Conservation (phyloP, 148 eudicot genomes). For the Gaultheria prostrata region DNA sequence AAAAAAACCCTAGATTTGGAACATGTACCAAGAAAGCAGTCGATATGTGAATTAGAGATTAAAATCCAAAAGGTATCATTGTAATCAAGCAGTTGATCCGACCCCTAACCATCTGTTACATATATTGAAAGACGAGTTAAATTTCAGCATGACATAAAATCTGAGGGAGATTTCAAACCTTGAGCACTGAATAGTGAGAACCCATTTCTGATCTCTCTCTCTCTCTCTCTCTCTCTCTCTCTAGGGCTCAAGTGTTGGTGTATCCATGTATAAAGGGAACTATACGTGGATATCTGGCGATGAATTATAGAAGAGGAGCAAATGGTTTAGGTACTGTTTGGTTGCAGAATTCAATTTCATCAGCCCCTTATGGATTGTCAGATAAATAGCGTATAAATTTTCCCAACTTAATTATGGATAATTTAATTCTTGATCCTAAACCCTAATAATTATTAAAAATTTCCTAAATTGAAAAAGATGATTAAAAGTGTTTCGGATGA, state of each 20-base stretch:
- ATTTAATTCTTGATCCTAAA: too few relatives aligned
- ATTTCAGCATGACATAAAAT: neutral
- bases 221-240: neutral
- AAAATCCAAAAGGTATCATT: neutral
- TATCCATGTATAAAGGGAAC: too few relatives aligned
- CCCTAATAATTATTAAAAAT: too few relatives aligned
- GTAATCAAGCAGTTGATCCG: neutral
- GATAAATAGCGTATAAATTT: too few relatives aligned
- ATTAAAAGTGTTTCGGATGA: too few relatives aligned
- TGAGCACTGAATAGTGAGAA: neutral
- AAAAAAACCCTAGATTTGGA: neutral
- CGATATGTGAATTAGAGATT: neutral
- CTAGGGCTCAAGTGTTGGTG: neutral
- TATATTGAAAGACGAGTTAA: neutral
- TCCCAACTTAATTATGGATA: too few relatives aligned
- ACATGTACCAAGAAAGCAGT: neutral
- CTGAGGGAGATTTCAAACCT: slow-evolving; percentile 1
- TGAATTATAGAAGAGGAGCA: neutral
- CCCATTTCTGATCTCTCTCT: neutral
- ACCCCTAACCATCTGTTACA: neutral
- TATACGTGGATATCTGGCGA: neutral
- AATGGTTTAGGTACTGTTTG: neutral
- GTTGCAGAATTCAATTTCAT: neutral
- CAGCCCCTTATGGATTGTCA: too few relatives aligned
- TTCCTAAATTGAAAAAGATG: too few relatives aligned